A percentile compares a stretch with the other conserved stretches of the same genome.
phyloP scores from a whole-genome alignment of 1,139 yeast species.

The Nakaseomyces glabratus region DNA sequence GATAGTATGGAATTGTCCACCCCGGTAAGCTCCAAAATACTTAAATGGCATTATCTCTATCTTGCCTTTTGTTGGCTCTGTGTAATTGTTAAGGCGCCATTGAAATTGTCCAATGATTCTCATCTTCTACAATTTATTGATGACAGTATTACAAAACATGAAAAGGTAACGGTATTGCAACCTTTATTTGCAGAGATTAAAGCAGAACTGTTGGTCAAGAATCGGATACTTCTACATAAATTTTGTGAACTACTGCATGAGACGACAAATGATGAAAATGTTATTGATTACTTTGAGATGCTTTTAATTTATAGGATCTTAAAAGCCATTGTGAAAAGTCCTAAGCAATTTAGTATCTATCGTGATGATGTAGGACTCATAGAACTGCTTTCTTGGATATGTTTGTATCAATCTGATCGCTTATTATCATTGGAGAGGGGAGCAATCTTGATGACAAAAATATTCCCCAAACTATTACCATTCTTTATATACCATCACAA shows the following conservation, averaged over 20 bases:
- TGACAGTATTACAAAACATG: not conserved
- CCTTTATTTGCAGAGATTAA: not conserved
- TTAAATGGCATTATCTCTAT: slow-evolving; percentile 1
- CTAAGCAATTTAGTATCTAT: not conserved
- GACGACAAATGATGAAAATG: too few species aligned
- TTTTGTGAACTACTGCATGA: too few species aligned
- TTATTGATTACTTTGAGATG: not conserved
- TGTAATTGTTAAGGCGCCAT: not conserved
- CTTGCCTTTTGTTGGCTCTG: not conserved
- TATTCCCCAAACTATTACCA: not conserved
- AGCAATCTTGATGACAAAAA: not conserved
- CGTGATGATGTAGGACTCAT: not conserved
- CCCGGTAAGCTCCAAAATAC: not conserved
- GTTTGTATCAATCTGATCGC: not conserved
- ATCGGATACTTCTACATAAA: not conserved
- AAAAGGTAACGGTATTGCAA: not conserved
- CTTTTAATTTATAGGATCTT: not conserved
- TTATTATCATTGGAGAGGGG: not conserved
- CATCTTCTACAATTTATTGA: not conserved
- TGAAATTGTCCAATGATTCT: not conserved
- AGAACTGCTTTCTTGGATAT: not conserved
- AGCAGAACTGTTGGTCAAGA: not conserved
- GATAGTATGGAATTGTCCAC: not conserved
- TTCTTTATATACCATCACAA: not conserved
- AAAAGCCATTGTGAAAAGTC: not conserved